Base-by-base conservation (phyloP, 768 basidiomycete species). In the Neoboletus subvelutipes region DNA sequence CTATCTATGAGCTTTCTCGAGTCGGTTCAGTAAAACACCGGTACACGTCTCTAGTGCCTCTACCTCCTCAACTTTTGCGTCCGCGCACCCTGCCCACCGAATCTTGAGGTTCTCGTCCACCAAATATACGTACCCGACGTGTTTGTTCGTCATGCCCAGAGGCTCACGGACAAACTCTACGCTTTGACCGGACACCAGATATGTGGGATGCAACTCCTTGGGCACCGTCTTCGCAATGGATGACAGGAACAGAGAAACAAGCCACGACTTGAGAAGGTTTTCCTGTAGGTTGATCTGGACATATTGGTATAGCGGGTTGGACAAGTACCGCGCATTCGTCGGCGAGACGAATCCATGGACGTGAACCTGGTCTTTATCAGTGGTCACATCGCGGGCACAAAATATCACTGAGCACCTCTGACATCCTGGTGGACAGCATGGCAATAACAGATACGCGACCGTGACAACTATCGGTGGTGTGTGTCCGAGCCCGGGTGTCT, bases 211-310 rank as follows among this genome's bases (percentile, higher is more conserved):
- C 36, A 87, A 73, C 41, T 82, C 75, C 54, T 75, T 63, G 0
- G 94, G 91, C 0, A 94, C 78, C 3, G 78, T 75, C 24, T 80
- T 75, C 51, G 89, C 86, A 22, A 98, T 81, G 20, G 85, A 83
- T 10, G 81, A 82, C n/a, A 87, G 72, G 75, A 94, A 96, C 53
- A 98, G 75, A 50, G 87, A 86, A 50, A 98, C 89, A 33, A 98
- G 83, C 68, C 94, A 82, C 1, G 90, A 90, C 76, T 97, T 97
- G 61, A 98, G 83, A 6, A 90, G 75, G 73, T 98, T 98, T 71
- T 94, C 90, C 75, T 98, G 96, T 28, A 96, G 79, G 73, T 98
- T 98, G 70, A 98, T 86, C 78, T 91, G 89, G 48, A 92, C 69
- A 60, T 83, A 85, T 73, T 86, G 88, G 69, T 85, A 93, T 20